Conservation (phyloP, 1,284 basidiomycete species). For the Microbotryomycetes sp. region DNA sequence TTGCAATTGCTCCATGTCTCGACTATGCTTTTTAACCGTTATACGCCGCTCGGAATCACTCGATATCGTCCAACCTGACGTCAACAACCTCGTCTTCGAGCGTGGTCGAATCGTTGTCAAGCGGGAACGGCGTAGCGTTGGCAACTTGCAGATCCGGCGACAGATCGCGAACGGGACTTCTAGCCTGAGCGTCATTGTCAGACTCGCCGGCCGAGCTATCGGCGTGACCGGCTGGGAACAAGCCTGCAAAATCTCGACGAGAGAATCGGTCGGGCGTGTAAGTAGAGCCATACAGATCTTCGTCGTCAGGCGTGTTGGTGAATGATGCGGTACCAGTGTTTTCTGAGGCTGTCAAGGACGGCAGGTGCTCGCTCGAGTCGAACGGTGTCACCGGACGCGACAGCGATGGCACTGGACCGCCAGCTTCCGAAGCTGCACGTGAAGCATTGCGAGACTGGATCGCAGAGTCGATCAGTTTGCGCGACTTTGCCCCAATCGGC, state of each 20-base stretch:
- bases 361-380: constrained; percentile 11
- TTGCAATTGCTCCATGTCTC: background rate
- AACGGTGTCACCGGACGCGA: background rate
- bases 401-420: background rate
- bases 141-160: background rate
- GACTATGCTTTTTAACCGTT: no score
- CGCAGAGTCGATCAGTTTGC: constrained; percentile 46
- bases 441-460: constrained; percentile 17
- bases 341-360: background rate
- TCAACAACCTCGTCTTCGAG: background rate
- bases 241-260: background rate
- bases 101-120: background rate
- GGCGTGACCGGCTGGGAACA: no score
- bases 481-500: constrained; percentile 67
- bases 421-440: constrained; percentile 8
- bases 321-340: background rate
- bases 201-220: background rate
- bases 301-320: background rate
- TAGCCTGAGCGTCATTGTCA: background rate
- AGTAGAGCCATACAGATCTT: background rate
- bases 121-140: background rate
- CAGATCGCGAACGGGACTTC: background rate
- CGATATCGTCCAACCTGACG: background rate
- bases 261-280: background rate
- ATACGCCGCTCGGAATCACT: background rate